Evolutionary conservation across 805 yeast genomes (phyloP), one percentile per base, ranked within the genome.

Genomic region (Sugiyamaella lignohabitans): DNA sequence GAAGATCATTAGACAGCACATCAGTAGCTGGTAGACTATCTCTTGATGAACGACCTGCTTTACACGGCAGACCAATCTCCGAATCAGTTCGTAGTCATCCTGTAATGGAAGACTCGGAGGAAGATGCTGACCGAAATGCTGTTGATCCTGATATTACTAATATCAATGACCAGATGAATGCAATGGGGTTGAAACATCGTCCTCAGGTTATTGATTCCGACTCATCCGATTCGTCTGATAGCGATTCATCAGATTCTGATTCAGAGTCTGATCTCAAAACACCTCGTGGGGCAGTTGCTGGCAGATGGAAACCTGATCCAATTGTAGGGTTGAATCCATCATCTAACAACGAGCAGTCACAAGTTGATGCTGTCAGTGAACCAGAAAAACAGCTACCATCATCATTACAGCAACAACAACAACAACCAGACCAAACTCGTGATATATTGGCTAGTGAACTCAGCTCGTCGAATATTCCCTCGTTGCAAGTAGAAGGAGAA

Each of bases 1-100:
- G 50, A 18, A 49, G 52, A 18, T 55, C 60, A 37, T 32, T 54
- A 14, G 61, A 55, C 29, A 53, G 52, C 29, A 24, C 38, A 4
- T 16, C 38, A 30, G 21, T 50, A 40, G 24, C 38, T 21, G 43
- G 43, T 34, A 21, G 47, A 42, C 29, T 46, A 42, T 36, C 45
- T 43, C 20, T 40, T 32, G 44, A 56, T 46, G 27, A 43, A 43
- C 6, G 38, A 35, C 32, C 32, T 27, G 42, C 53, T 43, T 45
- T 43, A 52, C 27, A 54, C 34, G 30, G 45, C 48, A 22, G 45
- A 42, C 37, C 45, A 24, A 41, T 53, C 45, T 17, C 55, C n/a
- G 43, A 38, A 19, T 44, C 47, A 10, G 51, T 34, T n/a, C 42
- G 38, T 14, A 17, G 11, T 18, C 18, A 35, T 10, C 38, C 38